Evolutionary conservation across 2,329 filamentous ascomycete species (phyloP).

Genomic region (Aspergillus sp.): DNA sequence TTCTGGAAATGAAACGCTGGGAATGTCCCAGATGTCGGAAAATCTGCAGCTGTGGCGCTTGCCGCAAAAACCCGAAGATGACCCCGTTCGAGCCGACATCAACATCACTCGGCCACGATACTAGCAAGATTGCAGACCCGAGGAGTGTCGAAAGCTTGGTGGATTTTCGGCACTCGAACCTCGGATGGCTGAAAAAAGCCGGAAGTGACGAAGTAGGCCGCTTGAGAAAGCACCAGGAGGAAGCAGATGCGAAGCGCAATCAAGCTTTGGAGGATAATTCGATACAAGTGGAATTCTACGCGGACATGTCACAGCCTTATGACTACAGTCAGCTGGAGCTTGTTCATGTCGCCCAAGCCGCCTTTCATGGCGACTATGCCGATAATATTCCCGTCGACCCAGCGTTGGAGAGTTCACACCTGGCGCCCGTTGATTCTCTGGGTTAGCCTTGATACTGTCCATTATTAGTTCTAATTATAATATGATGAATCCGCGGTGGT

Average conservation of each 20-base stretch:
- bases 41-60: constrained; percentile 85
- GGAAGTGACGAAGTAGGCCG: constrained; percentile 55
- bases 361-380: constrained; percentile 21
- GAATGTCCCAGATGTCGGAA: constrained; percentile 83
- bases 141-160: constrained; percentile 89
- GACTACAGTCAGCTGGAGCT: constrained; percentile 43
- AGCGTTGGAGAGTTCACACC: constrained; percentile 35
- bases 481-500: background rate
- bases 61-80: constrained; percentile 70
- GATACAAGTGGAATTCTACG: constrained; percentile 41
- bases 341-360: constrained; percentile 20
- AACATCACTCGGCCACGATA: constrained; percentile 88
- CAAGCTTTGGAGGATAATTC: constrained; percentile 52
- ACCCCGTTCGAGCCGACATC: constrained; percentile 83
- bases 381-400: constrained; percentile 51
- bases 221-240: constrained; percentile 54
- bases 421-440: constrained; percentile 17
- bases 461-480: background rate
- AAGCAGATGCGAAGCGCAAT: constrained; percentile 58
- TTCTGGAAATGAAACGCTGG: constrained; percentile 83
- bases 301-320: background rate
- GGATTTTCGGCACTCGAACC: constrained; percentile 87
- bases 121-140: constrained; percentile 84
- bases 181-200: constrained; percentile 74
- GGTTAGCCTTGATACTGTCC: background rate